A percentile compares a stretch with the other conserved stretches of the same genome.
Evolutionary conservation across 2,329 filamentous ascomycete species (phyloP).

Genomic region (Fonsecaea nubica): DNA sequence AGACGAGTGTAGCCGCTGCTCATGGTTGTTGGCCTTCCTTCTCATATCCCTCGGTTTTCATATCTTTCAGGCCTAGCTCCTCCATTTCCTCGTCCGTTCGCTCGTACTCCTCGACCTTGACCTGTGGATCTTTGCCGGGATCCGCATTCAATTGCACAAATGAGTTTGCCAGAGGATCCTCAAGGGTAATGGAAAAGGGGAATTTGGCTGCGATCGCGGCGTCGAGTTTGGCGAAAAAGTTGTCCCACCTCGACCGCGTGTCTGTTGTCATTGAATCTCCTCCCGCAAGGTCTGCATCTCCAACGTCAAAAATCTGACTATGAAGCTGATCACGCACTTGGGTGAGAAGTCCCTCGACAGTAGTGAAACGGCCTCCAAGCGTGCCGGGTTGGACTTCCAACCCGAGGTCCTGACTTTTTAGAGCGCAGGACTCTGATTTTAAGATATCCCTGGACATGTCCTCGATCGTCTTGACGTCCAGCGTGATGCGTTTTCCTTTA

Average conservation of each 20-base stretch:
- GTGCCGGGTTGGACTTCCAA: constrained; percentile 92
- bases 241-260: constrained; percentile 75
- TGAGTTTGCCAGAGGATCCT: constrained; percentile 88
- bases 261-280: constrained; percentile 76
- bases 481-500: constrained; percentile 80
- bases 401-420: constrained; percentile 85
- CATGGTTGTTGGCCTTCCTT: constrained; percentile 50
- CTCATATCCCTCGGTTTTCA: constrained; percentile 89
- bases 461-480: constrained; percentile 70
- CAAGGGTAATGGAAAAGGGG: constrained; percentile 81
- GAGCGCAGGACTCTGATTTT: constrained; percentile 89
- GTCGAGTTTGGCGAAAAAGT: constrained; percentile 79
- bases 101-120: constrained; percentile 81
- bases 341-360: constrained; percentile 89
- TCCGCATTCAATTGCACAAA: constrained; percentile 88
- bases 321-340: constrained; percentile 91
- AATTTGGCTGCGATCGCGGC: constrained; percentile 79
- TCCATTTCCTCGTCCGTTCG: constrained; percentile 93
- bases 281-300: constrained; percentile 61
- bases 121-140: constrained; percentile 73
- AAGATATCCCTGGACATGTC: constrained; percentile 93
- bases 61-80: constrained; percentile 86
- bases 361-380: constrained; percentile 94
- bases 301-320: constrained; percentile 82
- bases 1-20: not conserved